A percentile compares a stretch with the other conserved stretches of the same genome.
Evolutionary conservation across 2,329 filamentous ascomycete species (phyloP).

Genomic region (Fusarium sp.): DNA sequence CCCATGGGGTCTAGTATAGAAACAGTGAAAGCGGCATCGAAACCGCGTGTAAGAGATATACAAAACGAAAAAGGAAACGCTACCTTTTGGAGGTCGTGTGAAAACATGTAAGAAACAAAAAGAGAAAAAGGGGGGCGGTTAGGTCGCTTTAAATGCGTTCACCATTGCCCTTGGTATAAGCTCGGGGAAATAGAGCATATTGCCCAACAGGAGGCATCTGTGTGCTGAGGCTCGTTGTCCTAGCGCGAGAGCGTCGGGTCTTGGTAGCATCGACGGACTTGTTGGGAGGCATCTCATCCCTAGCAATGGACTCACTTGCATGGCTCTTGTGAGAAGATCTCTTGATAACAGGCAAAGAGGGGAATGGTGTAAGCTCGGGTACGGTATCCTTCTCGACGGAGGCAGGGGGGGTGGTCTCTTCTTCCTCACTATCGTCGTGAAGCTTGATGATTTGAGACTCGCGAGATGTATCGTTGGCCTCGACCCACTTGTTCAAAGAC

Average conservation of each 20-base stretch:
- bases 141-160: conserved; percentile 51
- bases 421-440: conserved; percentile 41
- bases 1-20: not conserved
- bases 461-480: conserved; percentile 52
- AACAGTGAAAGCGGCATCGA: conserved; percentile 10
- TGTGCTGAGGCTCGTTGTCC: conserved; percentile 62
- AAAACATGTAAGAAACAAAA: conserved; percentile 21
- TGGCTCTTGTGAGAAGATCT: conserved; percentile 54
- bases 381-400: conserved; percentile 53
- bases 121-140: conserved; percentile 11
- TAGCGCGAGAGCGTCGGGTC: conserved; percentile 57
- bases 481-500: conserved; percentile 57
- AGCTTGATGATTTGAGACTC: conserved; percentile 45
- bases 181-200: conserved; percentile 62
- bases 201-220: conserved; percentile 60
- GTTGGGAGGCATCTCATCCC: conserved; percentile 47
- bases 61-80: conserved; percentile 10
- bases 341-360: conserved; percentile 43
- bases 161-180: conserved; percentile 50
- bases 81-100: conserved; percentile 9
- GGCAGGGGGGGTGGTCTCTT: conserved; percentile 45
- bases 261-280: conserved; percentile 51
- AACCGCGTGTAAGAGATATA: conserved; percentile 12
- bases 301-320: conserved; percentile 55
- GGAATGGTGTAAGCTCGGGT: conserved; percentile 53